These are phyloP conservation scores for Lentinula guzmanii DNA, from an alignment of 768 basidiomycete species.

Conservation along the genomic window DNA sequence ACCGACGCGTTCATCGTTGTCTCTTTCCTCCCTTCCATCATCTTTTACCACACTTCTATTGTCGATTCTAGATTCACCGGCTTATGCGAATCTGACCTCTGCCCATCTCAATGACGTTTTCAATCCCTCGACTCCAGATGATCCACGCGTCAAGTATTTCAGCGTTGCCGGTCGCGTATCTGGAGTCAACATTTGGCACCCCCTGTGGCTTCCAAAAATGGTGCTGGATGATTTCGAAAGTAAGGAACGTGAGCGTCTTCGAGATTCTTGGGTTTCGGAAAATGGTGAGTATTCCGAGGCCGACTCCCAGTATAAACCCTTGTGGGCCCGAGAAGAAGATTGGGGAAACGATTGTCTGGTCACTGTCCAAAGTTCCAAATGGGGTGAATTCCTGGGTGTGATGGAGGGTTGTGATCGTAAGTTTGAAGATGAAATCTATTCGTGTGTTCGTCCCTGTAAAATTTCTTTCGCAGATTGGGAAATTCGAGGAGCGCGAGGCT, in stretches of 20 bases:
- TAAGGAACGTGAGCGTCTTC: conserved; percentile 41
- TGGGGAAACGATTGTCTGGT: conserved; percentile 94
- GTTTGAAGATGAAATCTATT: conserved; percentile 12
- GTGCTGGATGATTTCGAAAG: conserved; percentile 84
- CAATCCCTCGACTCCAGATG: conserved; percentile 78
- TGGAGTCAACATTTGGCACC: conserved; percentile 76
- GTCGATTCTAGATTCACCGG: conserved; percentile 89
- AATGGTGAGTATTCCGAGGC: conserved; percentile 11
- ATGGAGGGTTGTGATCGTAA: conserved; percentile 82
- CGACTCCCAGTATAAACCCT: conserved; percentile 18
- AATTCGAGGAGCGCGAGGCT: conserved; percentile 80
- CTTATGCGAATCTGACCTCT: conserved; percentile 91
- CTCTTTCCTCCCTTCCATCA: conserved; percentile 64
- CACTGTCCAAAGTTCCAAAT: conserved; percentile 84
- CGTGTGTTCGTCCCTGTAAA: neutral
- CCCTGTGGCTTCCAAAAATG: conserved; percentile 94
- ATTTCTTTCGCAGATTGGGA: conserved; percentile 65
- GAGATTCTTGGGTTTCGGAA: conserved; percentile 29
- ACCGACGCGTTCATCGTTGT: conserved; percentile 33
- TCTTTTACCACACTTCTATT: conserved; percentile 86
- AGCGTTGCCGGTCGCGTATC: conserved; percentile 79
- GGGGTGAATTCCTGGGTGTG: conserved; percentile 93
- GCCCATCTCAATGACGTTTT: conserved; percentile 73
- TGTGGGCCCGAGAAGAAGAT: conserved; percentile 46
- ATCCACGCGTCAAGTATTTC: conserved; percentile 83